Base-by-base conservation (phyloP, 345 rosid species). In the Lepidium didymum region DNA sequence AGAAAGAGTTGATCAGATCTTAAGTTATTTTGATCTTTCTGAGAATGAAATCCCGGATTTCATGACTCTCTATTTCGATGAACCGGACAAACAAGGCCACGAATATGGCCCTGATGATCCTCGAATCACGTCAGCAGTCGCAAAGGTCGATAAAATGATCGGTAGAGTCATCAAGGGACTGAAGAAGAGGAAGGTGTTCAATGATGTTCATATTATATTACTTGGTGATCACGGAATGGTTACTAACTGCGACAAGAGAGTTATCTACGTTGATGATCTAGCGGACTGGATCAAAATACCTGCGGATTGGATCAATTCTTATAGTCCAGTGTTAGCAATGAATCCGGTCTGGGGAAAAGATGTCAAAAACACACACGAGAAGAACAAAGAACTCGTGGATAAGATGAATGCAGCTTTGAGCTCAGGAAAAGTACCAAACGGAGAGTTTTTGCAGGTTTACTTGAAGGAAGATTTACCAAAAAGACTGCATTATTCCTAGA, bases 141-240 rank as follows among this genome's bases (percentile, higher is more conserved):
- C 77, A 13, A 76, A 75, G 33, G 75, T 87, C 19, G 94, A 92
- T 73, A 43, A 56, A 51, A 68, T 87, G 90, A 84, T 92, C 12
- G 98, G 96, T 64, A 87, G 80, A 79, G 55, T 92, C 80, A 87
- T 89, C 25, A 46, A 68, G 27, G 96, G 95, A 18, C n/a, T 92
- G 25, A 89, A 86, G 70, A 82, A 82, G 63, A 81, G 91, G 80
- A 90, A 86, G 56, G 64, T 84, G 47, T 87, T 89, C 16, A 82
- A 80, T 66, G 96, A 92, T 77, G 95, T 92, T 72, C 75, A 55
- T 58, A 75, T 92, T 58, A 80, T 89, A 35, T 75, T 92, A 85
- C 89, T 92, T 7, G 96, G 98, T 65, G 98, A 89, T 72, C 98
- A 89, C 74, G 95, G 98, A 13, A 92, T 92, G 95, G 98, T 86